Conservation (phyloP, 2,329 filamentous ascomycete species). For the Arthrobotrys iridis region DNA sequence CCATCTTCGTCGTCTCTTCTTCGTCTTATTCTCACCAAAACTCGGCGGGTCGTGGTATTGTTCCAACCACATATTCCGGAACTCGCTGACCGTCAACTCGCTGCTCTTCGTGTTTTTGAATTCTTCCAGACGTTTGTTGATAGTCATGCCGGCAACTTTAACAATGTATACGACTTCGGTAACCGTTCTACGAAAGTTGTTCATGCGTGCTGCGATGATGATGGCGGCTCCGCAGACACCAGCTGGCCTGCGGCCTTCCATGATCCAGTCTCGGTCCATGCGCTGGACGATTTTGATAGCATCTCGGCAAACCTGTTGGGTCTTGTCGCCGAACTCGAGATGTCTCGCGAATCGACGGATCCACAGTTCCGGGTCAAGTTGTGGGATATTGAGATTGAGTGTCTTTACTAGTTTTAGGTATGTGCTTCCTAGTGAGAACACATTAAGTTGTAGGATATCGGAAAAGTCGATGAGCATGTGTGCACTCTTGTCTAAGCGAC, state of each 20-base stretch:
- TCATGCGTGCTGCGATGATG: slow-evolving; percentile 94
- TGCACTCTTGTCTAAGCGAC: slow-evolving; percentile 79
- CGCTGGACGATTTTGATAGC: slow-evolving; percentile 86
- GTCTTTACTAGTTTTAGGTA: slow-evolving; percentile 73
- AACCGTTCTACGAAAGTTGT: slow-evolving; percentile 93
- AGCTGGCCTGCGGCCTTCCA: slow-evolving; percentile 89
- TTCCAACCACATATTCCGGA: slow-evolving; percentile 77
- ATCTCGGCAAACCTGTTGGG: slow-evolving; percentile 84
- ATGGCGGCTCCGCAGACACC: slow-evolving; percentile 94
- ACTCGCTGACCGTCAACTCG: slow-evolving; percentile 85
- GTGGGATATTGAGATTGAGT: slow-evolving; percentile 75
- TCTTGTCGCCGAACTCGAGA: slow-evolving; percentile 86
- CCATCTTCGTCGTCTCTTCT: slow-evolving; percentile 61
- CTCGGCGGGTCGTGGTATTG: slow-evolving; percentile 83
- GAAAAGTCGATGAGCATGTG: slow-evolving; percentile 96
- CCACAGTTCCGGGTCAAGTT: slow-evolving; percentile 83
- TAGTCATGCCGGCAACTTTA: slow-evolving; percentile 92
- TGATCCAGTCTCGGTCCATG: slow-evolving; percentile 98
- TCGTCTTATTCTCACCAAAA: slow-evolving; percentile 73
- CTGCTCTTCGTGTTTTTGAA: slow-evolving; percentile 89
- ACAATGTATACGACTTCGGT: slow-evolving; percentile 98
- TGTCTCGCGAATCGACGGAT: slow-evolving; percentile 91
- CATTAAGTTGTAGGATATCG: slow-evolving; percentile 83
- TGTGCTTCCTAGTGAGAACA: slow-evolving; percentile 88
- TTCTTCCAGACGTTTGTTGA: slow-evolving; percentile 89